Evolutionary conservation across 164 flowering plant genomes (phyloP), one percentile per base, ranked within the genome.

Genomic region (Paratinospora sagittata): DNA sequence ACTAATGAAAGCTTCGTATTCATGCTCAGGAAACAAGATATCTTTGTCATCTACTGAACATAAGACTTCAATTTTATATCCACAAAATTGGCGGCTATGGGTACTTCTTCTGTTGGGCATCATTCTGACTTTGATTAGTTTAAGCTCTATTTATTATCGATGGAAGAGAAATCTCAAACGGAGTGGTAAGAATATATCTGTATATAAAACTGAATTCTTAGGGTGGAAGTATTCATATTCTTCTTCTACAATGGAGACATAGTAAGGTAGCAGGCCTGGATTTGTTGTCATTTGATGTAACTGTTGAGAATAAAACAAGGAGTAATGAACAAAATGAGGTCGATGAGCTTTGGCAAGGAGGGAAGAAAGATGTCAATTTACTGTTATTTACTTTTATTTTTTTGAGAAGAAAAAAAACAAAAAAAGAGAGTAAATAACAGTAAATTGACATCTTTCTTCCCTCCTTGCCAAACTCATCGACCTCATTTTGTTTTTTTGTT

Each of bases 161-260:
- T 47, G 63, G 63, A 58, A n/a, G 3, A 58, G 63, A 58, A 58
- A 58, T n/a, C 27, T 58, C 63, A 58, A 58, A 58, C 27, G 13
- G 13, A 58, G 21, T 6, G 63, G 63, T 58, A n/a, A 58, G 27
- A 19, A n/a, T 58, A 58, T 21, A 6, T n/a, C 63, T n/a, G 10
- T 17, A 11, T n/a, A 3, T 24, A 58, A 58, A 58, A 23, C 24
- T 58, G 62, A 57, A n/a, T 58, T 21, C 2, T 12, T n/a, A n/a
- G 4, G 21, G 13, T 58, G 63, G 63, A 58, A 58, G 11, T n/a
- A 23, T 58, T 24, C 26, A 58, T 27, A n/a, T 58, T n/a, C 13
- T n/a, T 58, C 1, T 13, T 13, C 12, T 13, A 0, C 8, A 3
- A 47, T 12, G 55, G 63, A 7, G 6, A n/a, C 63, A 58, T 26